Percentiles rank a stretch among this genome's conserved stretches.
Conservation (phyloP, 169 alveolate species). For the Plasmodium ovale region DNA sequence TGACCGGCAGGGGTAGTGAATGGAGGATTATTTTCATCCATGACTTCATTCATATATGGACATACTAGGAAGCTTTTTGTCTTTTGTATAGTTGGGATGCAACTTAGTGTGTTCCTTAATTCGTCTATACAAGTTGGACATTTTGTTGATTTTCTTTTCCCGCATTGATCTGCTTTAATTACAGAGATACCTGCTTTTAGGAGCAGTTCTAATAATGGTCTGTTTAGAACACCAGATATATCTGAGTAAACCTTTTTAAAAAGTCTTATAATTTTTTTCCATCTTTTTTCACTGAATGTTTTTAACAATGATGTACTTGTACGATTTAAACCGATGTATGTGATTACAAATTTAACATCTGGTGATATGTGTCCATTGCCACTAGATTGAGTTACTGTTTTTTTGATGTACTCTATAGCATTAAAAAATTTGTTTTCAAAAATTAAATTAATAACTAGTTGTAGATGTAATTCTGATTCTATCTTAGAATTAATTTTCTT, state of each 20-base stretch:
- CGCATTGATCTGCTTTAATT: conserved; percentile 84
- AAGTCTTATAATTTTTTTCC: conserved; percentile 35
- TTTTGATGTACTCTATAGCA: conserved; percentile 73
- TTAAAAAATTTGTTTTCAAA: conserved; percentile 58
- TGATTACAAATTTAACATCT: conserved; percentile 36
- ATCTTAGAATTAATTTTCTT: conserved; percentile 69
- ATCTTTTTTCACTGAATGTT: conserved; percentile 29
- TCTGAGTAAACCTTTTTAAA: conserved; percentile 59
- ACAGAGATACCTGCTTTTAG: conserved; percentile 88
- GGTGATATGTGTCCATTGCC: conserved; percentile 1
- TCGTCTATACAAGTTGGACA: conserved; percentile 90
- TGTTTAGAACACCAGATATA: conserved; percentile 56
- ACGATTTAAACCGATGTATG: conserved; percentile 32
- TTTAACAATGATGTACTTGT: neutral
- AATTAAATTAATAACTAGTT: conserved; percentile 70
- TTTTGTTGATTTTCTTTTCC: conserved; percentile 81
- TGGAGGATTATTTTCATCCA: conserved; percentile 91
- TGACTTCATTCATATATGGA: conserved; percentile 88
- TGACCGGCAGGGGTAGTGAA: conserved; percentile 87
- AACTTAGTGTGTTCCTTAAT: conserved; percentile 79
- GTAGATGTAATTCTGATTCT: conserved; percentile 79
- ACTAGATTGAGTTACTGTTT: neutral
- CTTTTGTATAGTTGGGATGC: conserved; percentile 86
- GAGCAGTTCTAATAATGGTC: conserved; percentile 80
- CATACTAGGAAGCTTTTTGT: conserved; percentile 87